Conservation (phyloP, 208 protist species). For the Crithidia acanthocephali region DNA sequence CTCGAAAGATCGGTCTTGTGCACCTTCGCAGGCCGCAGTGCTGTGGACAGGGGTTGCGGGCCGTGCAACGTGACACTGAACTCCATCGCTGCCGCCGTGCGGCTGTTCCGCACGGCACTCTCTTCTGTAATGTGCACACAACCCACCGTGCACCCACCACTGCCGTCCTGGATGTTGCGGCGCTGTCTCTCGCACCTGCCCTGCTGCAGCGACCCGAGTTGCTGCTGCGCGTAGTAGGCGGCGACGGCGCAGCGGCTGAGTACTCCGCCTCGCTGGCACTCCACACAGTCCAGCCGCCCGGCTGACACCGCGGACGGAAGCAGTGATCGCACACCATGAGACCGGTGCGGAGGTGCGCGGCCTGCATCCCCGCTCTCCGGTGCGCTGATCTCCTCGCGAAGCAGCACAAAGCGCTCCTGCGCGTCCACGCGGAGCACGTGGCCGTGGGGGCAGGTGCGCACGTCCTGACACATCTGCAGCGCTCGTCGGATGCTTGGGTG, state of each 20-base stretch:
- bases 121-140: not conserved
- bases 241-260: not conserved
- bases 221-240: constrained; percentile 2
- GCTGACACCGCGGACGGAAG: too few species aligned
- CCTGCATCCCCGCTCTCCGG: too few species aligned
- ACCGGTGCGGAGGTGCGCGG: too few species aligned
- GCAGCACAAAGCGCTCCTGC: not conserved
- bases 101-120: too few species aligned
- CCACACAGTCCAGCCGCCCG: constrained; percentile 8
- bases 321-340: too few species aligned
- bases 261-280: constrained; percentile 9
- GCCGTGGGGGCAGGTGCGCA: constrained; percentile 1
- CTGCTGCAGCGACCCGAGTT: not conserved
- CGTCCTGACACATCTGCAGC: not conserved
- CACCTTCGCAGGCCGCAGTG: too few species aligned
- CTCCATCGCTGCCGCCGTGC: too few species aligned
- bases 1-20: too few species aligned
- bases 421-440: not conserved
- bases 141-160: constrained; percentile 9
- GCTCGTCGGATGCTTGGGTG: not conserved
- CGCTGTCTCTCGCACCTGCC: not conserved
- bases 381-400: too few species aligned
- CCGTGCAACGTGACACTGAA: too few species aligned
- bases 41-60: too few species aligned
- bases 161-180: not conserved